Evolutionary conservation across 2,329 filamentous ascomycete genomes (phyloP), one percentile per base, ranked within the genome.

Genomic region (Corinectria fuckeliana): DNA sequence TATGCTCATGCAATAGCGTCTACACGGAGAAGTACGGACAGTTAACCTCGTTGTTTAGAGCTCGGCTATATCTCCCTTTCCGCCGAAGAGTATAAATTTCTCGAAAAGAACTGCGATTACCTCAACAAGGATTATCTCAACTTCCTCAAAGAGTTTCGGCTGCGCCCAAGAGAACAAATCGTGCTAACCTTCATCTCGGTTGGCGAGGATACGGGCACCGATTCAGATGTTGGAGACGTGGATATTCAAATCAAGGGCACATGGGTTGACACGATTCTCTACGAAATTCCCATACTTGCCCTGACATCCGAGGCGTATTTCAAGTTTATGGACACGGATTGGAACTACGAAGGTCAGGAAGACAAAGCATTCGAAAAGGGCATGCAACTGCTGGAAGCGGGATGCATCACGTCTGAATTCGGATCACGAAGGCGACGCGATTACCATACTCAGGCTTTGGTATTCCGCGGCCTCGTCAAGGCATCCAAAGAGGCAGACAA

Each of bases 281-380:
- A 99, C 78, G 95, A 99, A 78, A 97, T 99, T 58, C 95, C 95
- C 0, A 84, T 99, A 20, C 84, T 99, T 18, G 93, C 96, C 3
- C 78, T 99, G 64, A 92, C 94, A 1, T 97, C 93, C 47, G 94
- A 99, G 76, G 92, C 95, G 49, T 99, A 97, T 79, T 99, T 99
- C 83, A 93, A 91, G 72, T 98, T 97, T 77, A 92, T 93, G 81
- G 93, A 99, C 73, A 91, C 79, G 51, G 93, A 97, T 74, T 99
- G 95, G 95, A 89, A 85, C 69, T 91, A 98, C 70, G 85, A 91
- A 5, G 90, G 89, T 3, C 95, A 99, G 75, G 88, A 96, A 71
- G 89, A 96, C 49, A 89, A 89, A 67, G 93, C 95, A 1, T 92
- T 88, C 63, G 81, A 85, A 8, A 99, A 99, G 78, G 95, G 92